These are phyloP conservation scores for Chrysosporium queenslandicum DNA, from an alignment of 2,329 filamentous ascomycete species.

Conservation along the genomic window DNA sequence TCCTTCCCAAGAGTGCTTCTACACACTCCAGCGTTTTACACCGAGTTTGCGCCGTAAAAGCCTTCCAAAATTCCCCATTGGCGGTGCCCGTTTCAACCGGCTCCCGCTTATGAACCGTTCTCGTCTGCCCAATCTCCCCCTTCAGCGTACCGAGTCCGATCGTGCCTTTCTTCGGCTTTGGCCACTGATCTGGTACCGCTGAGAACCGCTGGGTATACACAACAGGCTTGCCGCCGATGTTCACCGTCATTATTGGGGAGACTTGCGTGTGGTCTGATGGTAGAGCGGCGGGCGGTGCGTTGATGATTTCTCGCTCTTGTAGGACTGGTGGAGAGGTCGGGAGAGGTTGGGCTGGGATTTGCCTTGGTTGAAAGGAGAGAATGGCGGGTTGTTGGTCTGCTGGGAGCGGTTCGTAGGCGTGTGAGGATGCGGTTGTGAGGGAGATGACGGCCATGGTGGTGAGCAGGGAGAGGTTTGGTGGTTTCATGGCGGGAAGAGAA, in stretches of 20 bases:
- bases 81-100: not conserved
- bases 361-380: not conserved
- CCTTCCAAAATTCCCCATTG: not conserved
- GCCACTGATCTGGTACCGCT: conserved; percentile 25
- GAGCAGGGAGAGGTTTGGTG: not conserved
- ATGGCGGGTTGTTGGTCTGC: not conserved
- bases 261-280: conserved; percentile 22
- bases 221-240: conserved; percentile 17
- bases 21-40: not conserved
- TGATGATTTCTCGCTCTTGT: conserved; percentile 23
- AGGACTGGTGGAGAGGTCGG: not conserved
- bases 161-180: conserved; percentile 21
- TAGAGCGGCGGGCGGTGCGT: conserved; percentile 21
- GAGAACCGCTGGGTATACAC: conserved; percentile 24
- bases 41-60: not conserved
- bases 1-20: too few relatives aligned
- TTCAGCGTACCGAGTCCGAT: conserved; percentile 27
- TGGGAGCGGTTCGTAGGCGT: not conserved
- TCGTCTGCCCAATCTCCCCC: conserved; percentile 20
- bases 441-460: not conserved
- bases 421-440: conserved; percentile 1
- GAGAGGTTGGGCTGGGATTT: not conserved
- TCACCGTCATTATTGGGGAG: conserved; percentile 23
- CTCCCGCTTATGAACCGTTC: conserved; percentile 18
- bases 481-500: too few relatives aligned